Base-by-base conservation (phyloP, 2,329 filamentous ascomycete genomes). In the Penicillium sp. region DNA sequence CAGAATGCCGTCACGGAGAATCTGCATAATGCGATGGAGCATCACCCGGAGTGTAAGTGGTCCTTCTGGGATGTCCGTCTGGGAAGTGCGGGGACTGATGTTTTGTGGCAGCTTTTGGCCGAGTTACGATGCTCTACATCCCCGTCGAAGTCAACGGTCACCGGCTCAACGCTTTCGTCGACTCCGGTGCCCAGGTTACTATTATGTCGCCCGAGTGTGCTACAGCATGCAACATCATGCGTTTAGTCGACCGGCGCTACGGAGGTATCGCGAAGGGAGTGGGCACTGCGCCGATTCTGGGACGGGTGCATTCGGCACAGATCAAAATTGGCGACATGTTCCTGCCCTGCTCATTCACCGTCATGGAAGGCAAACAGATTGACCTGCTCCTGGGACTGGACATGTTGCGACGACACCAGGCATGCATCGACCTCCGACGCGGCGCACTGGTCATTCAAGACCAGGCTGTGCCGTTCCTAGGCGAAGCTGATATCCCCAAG, bases 301-400 rank as follows among this genome's bases (percentile, higher is more conserved):
- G 94, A 29, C 89, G 94, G 47, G 94, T 99, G 3, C 94, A 99
- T 72, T 90, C 90, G 21, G 94, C 94, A 9, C 90, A 93, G 72
- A 95, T 99, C 73, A 93, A 90, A 73, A 94, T 99, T 62, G 94
- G 93, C 48, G 85, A 82, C 39, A 83, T 93, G 57, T 91, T 90
- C 69, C 79, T 99, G 62, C 87, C 93, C 2, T 97, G 92, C 76
- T 94, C 91, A 54, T 99, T 99, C 72, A 99, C 94, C 3, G 94
- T 99, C 67, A 99, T 99, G 94, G 94, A 99, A 76, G 94, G 94
- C 59, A 99, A 97, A 74, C 86, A 90, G 47, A 94, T 99, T 23
- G 94, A 97, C 70, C 80, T 99, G 16, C 82, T 99, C 2, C 83
- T 99, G 12, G 94, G 94, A 3, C 78, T 99, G 39, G 94, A 99